Conservation (phyloP, 2,329 filamentous ascomycete species). For the Geosmithia flava region DNA sequence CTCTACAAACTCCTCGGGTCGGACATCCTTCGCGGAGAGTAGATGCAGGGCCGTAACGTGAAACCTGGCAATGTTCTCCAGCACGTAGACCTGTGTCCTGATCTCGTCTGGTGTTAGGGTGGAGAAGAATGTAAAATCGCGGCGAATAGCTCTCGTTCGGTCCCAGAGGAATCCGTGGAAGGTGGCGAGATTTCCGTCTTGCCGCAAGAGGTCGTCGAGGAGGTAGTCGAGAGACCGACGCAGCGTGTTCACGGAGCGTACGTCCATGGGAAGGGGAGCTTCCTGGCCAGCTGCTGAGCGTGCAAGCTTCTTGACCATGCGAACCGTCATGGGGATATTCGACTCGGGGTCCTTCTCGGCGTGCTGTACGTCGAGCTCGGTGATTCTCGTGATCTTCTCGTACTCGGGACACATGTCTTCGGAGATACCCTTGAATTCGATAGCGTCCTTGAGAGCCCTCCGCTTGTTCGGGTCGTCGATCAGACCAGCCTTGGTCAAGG, state of each 20-base stretch:
- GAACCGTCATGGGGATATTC: conserved; percentile 31
- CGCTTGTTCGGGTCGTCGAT: conserved; percentile 55
- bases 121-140: conserved; percentile 58
- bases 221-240: conserved; percentile 51
- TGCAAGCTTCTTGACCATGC: conserved; percentile 56
- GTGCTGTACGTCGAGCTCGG: conserved; percentile 43
- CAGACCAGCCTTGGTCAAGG: conserved; percentile 44
- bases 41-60: conserved; percentile 54
- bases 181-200: conserved; percentile 39
- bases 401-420: conserved; percentile 60
- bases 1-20: conserved; percentile 48
- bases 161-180: conserved; percentile 58
- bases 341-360: conserved; percentile 38
- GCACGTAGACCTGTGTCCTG: conserved; percentile 45
- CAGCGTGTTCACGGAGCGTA: conserved; percentile 46
- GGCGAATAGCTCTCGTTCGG: conserved; percentile 52
- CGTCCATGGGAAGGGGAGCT: conserved; percentile 55
- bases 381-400: conserved; percentile 51
- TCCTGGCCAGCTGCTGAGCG: conserved; percentile 58
- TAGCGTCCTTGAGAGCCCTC: conserved; percentile 49
- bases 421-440: conserved; percentile 56
- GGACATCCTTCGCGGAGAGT: conserved; percentile 42
- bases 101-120: conserved; percentile 44
- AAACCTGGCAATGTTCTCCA: conserved; percentile 55
- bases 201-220: conserved; percentile 42